phyloP scores from a whole-genome alignment of 2,329 filamentous ascomycete genomes.

The Calonectria ilicicola region DNA sequence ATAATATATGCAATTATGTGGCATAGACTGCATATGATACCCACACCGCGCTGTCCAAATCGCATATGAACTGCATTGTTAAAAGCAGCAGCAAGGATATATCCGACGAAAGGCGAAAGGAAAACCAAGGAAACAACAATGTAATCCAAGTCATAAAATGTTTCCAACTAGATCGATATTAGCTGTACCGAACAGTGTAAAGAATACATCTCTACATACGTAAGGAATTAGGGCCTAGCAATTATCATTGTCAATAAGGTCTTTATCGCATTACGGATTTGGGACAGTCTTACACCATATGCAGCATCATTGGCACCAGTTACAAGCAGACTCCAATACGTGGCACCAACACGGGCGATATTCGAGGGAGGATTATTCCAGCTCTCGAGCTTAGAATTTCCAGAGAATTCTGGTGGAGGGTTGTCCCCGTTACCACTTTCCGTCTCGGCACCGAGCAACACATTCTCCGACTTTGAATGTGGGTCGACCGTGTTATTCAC shows the following conservation, averaged over 20 bases:
- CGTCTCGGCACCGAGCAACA: background rate
- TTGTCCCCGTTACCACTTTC: background rate
- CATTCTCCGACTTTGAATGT: background rate
- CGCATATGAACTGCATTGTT: slow-evolving; percentile 63
- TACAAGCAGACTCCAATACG: slow-evolving; percentile 69
- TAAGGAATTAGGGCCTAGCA: slow-evolving; percentile 60
- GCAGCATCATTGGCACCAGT: slow-evolving; percentile 70
- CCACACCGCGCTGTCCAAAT: slow-evolving; percentile 64
- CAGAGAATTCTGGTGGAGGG: background rate
- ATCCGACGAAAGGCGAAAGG: slow-evolving; percentile 74
- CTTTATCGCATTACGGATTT: background rate
- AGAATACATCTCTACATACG: slow-evolving; percentile 42
- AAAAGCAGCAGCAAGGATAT: slow-evolving; percentile 69
- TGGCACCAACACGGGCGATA: slow-evolving; percentile 60
- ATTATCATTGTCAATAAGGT: background rate
- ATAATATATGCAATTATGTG: slow-evolving; percentile 75
- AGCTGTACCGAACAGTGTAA: background rate
- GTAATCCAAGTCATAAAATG: slow-evolving; percentile 72
- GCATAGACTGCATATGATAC: slow-evolving; percentile 67
- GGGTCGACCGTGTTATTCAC: background rate
- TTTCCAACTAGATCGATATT: slow-evolving; percentile 33
- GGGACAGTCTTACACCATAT: slow-evolving; percentile 62
- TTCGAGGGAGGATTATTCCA: slow-evolving; percentile 50
- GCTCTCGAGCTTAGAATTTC: slow-evolving; percentile 19
- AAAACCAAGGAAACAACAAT: slow-evolving; percentile 74